Evolutionary conservation across 805 yeast genomes (phyloP).

Genomic region (Saccharomycopsis malanga): DNA sequence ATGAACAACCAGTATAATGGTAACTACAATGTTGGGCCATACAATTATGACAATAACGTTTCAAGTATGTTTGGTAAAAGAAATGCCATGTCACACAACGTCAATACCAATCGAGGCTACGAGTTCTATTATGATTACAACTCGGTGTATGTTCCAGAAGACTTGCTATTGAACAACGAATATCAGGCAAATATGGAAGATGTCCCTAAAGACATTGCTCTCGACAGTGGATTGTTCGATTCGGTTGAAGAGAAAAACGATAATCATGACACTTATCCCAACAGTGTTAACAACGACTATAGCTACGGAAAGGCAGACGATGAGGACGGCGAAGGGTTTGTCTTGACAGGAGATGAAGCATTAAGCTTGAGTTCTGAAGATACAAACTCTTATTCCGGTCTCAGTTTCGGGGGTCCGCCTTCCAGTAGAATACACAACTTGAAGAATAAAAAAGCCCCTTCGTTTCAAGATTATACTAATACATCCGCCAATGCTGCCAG

Average conservation of each 20-base stretch:
- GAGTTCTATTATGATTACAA: slow-evolving; percentile 77
- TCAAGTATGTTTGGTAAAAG: slow-evolving; percentile 25
- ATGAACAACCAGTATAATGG: background rate
- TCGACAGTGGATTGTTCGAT: slow-evolving; percentile 9
- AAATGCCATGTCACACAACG: slow-evolving; percentile 64
- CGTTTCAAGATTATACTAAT: background rate
- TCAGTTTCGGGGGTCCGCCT: slow-evolving; percentile 8
- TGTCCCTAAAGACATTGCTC: slow-evolving; percentile 20
- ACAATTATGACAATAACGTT: slow-evolving; percentile 5
- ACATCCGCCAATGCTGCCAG: background rate
- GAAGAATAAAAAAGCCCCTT: background rate
- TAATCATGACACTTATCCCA: background rate
- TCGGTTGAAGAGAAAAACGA: background rate
- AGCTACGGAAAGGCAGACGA: background rate
- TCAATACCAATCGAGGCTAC: slow-evolving; percentile 64
- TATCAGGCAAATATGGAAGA: slow-evolving; percentile 13
- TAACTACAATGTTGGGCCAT: slow-evolving; percentile 29
- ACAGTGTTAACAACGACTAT: background rate
- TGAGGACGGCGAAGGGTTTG: slow-evolving; percentile 15
- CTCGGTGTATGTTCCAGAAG: slow-evolving; percentile 45
- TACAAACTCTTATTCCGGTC: slow-evolving; percentile 15
- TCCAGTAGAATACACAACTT: background rate
- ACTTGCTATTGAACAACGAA: slow-evolving; percentile 10
- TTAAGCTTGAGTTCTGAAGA: slow-evolving; percentile 18
- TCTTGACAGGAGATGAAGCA: slow-evolving; percentile 20